phyloP scores from a whole-genome alignment of 805 yeast genomes.

The Saturnispora saitoi region DNA sequence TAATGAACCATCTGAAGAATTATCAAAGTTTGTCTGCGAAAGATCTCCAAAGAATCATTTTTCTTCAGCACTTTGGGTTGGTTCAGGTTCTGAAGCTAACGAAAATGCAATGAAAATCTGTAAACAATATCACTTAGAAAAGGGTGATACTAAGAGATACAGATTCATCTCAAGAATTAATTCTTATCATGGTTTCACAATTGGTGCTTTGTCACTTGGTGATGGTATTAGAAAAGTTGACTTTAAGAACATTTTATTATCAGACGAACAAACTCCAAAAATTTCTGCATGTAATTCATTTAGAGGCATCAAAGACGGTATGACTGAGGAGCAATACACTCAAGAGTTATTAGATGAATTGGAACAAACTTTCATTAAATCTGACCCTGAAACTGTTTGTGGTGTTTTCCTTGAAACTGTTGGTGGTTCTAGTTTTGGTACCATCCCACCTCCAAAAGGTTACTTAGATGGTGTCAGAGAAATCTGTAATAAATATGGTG shows the following conservation, averaged over 20 bases:
- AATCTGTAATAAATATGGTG: constrained; percentile 89
- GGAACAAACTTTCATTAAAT: constrained; percentile 32
- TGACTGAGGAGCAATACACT: constrained; percentile 31
- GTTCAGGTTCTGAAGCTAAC: constrained; percentile 74
- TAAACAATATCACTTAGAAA: constrained; percentile 38
- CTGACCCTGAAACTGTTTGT: constrained; percentile 37
- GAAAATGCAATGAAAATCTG: constrained; percentile 74
- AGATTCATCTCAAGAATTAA: constrained; percentile 36
- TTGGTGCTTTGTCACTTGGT: constrained; percentile 38
- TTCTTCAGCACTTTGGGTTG: constrained; percentile 40
- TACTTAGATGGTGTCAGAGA: constrained; percentile 37
- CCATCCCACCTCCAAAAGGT: constrained; percentile 36
- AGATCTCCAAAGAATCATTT: constrained; percentile 33
- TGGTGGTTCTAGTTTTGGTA: constrained; percentile 38
- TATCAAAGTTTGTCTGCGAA: constrained; percentile 36
- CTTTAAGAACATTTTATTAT: constrained; percentile 23
- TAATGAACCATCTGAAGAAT: constrained; percentile 34
- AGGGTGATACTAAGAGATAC: constrained; percentile 33
- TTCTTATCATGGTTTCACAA: constrained; percentile 43
- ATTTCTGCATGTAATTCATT: constrained; percentile 21
- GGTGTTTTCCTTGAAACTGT: constrained; percentile 38
- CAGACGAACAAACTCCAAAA: constrained; percentile 23
- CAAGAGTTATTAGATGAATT: constrained; percentile 30
- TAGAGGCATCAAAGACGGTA: constrained; percentile 14
- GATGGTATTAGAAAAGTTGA: constrained; percentile 29